Conservation (phyloP, 768 basidiomycete genomes). For the Dendrothele bispora region DNA sequence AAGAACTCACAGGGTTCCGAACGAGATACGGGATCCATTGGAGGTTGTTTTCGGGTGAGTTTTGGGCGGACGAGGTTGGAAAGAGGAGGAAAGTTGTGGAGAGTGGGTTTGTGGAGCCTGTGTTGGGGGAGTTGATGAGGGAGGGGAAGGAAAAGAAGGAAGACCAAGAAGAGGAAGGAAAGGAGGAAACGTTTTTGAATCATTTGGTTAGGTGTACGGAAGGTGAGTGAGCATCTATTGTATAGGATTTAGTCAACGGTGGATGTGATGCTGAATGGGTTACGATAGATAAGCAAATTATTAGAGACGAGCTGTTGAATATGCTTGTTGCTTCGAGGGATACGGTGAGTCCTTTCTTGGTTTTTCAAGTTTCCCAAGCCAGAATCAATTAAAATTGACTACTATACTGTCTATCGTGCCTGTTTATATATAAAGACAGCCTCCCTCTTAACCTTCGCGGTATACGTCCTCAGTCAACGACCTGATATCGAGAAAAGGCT, state of each 20-base stretch:
- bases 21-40: slow-evolving; percentile 38
- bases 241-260: too few relatives aligned
- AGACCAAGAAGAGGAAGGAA: slow-evolving; percentile 17
- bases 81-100: slow-evolving; percentile 45
- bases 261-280: neutral
- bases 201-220: slow-evolving; percentile 53
- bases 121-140: slow-evolving; percentile 44
- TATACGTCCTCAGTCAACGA: slow-evolving; percentile 48
- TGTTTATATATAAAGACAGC: slow-evolving; percentile 19
- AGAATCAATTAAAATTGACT: too few relatives aligned
- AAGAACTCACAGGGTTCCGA: slow-evolving; percentile 36
- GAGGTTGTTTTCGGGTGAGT: slow-evolving; percentile 54
- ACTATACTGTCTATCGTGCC: neutral
- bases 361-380: too few relatives aligned
- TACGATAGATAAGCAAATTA: slow-evolving; percentile 1
- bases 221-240: slow-evolving; percentile 28
- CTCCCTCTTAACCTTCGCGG: too few relatives aligned
- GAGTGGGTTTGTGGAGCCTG: slow-evolving; percentile 48
- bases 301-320: slow-evolving; percentile 21
- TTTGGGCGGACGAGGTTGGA: slow-evolving; percentile 46
- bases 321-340: too few relatives aligned
- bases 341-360: too few relatives aligned
- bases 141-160: slow-evolving; percentile 26
- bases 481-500: slow-evolving; percentile 38
- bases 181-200: slow-evolving; percentile 45